Evolutionary conservation across 257 asterid species (phyloP), one percentile per base, ranked within the genome.

Genomic region (Nicotiana tomentosiformis): DNA sequence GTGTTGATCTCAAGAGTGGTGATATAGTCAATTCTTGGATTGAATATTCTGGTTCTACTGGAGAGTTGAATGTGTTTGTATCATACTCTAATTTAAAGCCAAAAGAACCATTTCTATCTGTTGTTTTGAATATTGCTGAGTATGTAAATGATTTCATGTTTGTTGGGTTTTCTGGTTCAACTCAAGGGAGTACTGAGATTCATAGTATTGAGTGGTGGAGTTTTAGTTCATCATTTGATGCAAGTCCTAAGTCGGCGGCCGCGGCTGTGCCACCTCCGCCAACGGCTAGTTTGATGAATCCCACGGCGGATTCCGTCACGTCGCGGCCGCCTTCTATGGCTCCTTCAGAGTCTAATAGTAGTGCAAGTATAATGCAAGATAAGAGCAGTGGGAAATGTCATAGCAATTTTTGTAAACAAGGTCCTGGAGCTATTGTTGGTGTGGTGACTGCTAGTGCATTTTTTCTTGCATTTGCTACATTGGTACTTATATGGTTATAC

Each of bases 141-240:
- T 90, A 92, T 66, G 86, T 81, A 43, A 85, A 86, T 56, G 98
- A 94, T 82, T 90, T 89, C 85, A 91, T 90, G 95, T 94, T 89
- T 43, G 96, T 92, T 26, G 98, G 98, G 30, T 91, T 94, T 77
- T 80, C 93, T 60, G 97, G 92, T 77, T 92, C 98, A 26, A 94
- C 98, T 69, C 98, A 94, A 87, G 98, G 98, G 68, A 94, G 98
- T 77, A 94, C 98, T 1, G 98, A 94, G 86, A 85, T 84, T 51
- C 98, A 94, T 83, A 87, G 86, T 82, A 88, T 94, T 26, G 93
- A 90, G 23, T 92, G 97, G 98, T 94, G 98, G 98, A 94, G 96
- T 79, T 94, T 94, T 83, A 86, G 83, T 69, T 92, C 98, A 5
- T 88, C 90, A 10, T 93, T 92, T 37, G 96, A 93, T 33, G 87